A percentile compares a stretch with the other conserved stretches of the same genome.
phyloP scores from a whole-genome alignment of 331 rosid species.

The Phaseolus coccineus region DNA sequence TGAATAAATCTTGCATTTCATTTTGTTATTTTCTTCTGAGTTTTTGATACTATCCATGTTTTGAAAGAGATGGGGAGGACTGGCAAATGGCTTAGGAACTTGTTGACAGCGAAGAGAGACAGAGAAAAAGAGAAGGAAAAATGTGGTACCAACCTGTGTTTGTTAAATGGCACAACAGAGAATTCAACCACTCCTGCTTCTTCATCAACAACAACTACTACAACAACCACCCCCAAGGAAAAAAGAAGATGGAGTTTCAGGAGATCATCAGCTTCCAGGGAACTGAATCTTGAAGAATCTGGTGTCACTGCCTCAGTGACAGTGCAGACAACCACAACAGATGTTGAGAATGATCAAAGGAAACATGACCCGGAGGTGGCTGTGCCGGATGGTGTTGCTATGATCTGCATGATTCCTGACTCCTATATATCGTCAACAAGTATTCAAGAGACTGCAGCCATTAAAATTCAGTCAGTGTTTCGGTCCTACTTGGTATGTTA shows the following conservation, averaged over 20 bases:
- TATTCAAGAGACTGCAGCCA: conserved; percentile 72
- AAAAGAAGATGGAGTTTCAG: conserved; percentile 94
- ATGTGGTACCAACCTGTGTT: conserved; percentile 28
- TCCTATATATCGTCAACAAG: conserved; percentile 47
- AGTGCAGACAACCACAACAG: conserved; percentile 43
- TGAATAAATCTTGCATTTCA: conserved; percentile 47
- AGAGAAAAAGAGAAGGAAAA: conserved; percentile 50
- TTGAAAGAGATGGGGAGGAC: conserved; percentile 78
- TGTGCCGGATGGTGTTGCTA: conserved; percentile 55
- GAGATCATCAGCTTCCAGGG: conserved; percentile 75
- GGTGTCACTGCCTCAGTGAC: conserved; percentile 43
- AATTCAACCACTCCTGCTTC: conserved; percentile 62
- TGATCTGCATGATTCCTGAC: conserved; percentile 55
- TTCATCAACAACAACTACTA: conserved; percentile 35
- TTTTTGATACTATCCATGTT: conserved; percentile 42
- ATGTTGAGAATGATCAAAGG: conserved; percentile 60
- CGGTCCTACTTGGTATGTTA: conserved; percentile 79
- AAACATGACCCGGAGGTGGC: conserved; percentile 63
- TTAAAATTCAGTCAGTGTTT: conserved; percentile 78
- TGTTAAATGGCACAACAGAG: conserved; percentile 45
- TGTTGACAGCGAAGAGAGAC: conserved; percentile 79
- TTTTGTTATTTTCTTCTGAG: conserved; percentile 49
- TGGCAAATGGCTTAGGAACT: conserved; percentile 79
- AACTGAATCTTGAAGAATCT: conserved; percentile 47
- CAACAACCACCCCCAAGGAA: conserved; percentile 60